These are phyloP conservation scores for Chaetomium fimeti DNA, from an alignment of 495 filamentous ascomycete genomes.

Conservation along the genomic window DNA sequence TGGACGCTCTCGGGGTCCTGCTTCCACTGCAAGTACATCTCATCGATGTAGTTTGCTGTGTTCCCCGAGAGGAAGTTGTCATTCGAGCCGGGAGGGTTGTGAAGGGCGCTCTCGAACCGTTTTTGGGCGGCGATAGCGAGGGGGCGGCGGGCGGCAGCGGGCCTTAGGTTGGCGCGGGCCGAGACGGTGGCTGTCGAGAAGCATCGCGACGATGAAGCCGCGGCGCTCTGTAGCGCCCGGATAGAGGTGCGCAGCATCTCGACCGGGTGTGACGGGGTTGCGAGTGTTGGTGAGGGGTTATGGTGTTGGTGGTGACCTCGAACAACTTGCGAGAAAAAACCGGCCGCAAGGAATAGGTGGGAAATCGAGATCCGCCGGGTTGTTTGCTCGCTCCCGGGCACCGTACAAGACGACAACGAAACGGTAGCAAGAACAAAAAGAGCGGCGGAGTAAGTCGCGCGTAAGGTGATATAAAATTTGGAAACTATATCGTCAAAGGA, in stretches of 20 bases:
- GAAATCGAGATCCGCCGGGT: slow-evolving; percentile 16
- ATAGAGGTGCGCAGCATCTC: slow-evolving; percentile 53
- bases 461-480: background rate
- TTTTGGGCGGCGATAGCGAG: slow-evolving; percentile 51
- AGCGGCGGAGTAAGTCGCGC: slow-evolving; percentile 56
- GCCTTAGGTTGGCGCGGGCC: slow-evolving; percentile 33
- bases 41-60: slow-evolving; percentile 97
- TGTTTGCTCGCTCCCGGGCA: slow-evolving; percentile 13
- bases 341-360: slow-evolving; percentile 4
- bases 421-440: slow-evolving; percentile 34
- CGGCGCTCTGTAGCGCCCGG: slow-evolving; percentile 35
- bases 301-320: background rate
- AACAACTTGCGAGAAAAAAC: slow-evolving; percentile 16
- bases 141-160: slow-evolving; percentile 47
- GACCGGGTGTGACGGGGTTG: slow-evolving; percentile 28
- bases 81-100: slow-evolving; percentile 65
- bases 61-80: slow-evolving; percentile 94
- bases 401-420: slow-evolving; percentile 17
- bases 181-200: slow-evolving; percentile 47
- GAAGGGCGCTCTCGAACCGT: slow-evolving; percentile 47
- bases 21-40: slow-evolving; percentile 99
- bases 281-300: background rate
- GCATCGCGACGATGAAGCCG: slow-evolving; percentile 35
- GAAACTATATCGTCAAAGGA: slow-evolving; percentile 21
- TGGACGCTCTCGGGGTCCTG: slow-evolving; percentile 90